These are phyloP conservation scores for Candida sanyiensis DNA, from an alignment of 805 yeast genomes.

Conservation along the genomic window DNA sequence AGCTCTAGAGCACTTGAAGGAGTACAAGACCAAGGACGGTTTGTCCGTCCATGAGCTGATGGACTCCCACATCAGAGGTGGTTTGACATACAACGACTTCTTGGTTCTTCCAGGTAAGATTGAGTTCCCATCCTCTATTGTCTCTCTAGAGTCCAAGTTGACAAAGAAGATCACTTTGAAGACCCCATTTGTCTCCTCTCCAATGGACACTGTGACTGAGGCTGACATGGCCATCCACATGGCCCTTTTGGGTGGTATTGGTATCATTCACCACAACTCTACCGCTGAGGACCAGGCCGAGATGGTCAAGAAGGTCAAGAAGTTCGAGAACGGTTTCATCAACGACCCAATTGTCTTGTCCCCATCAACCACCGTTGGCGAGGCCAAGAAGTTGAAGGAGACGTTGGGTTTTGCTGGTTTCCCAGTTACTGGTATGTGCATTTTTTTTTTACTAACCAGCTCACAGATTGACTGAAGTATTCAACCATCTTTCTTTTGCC, in stretches of 20 bases:
- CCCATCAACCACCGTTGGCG: slow-evolving; percentile 72
- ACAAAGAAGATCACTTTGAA: slow-evolving; percentile 89
- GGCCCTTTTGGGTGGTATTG: slow-evolving; percentile 98
- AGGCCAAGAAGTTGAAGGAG: slow-evolving; percentile 66
- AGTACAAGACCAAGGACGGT: slow-evolving; percentile 76
- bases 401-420: slow-evolving; percentile 89
- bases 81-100: slow-evolving; percentile 95
- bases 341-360: slow-evolving; percentile 85
- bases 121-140: slow-evolving; percentile 74
- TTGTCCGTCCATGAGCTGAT: slow-evolving; percentile 75
- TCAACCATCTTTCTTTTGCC: no score
- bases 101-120: slow-evolving; percentile 93
- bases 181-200: slow-evolving; percentile 95
- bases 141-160: slow-evolving; percentile 75
- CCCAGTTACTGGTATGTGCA: slow-evolving; percentile 97
- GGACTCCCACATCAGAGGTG: slow-evolving; percentile 90
- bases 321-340: slow-evolving; percentile 95
- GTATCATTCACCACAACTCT: slow-evolving; percentile 97
- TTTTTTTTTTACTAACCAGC: slow-evolving; percentile 4
- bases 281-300: slow-evolving; percentile 95
- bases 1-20: slow-evolving; percentile 63
- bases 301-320: slow-evolving; percentile 96
- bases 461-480: no score
- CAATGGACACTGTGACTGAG: slow-evolving; percentile 99
- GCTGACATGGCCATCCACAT: slow-evolving; percentile 95